Evolutionary conservation across 306 rosid species (phyloP).

Genomic region (Comarum palustre): DNA sequence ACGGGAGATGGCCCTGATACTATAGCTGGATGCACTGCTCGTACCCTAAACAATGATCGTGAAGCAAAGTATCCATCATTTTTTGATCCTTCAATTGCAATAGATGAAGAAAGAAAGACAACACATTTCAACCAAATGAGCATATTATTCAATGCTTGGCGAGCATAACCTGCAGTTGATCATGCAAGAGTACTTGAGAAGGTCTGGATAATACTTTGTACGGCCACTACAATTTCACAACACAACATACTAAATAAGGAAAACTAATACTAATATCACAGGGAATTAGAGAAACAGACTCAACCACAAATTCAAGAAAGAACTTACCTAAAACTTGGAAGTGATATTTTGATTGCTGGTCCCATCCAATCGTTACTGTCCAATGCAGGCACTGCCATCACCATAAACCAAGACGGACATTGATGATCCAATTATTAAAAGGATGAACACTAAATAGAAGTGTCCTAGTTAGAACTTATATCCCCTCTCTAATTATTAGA

Average conservation of each 20-base stretch:
- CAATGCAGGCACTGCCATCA: slow-evolving; percentile 47
- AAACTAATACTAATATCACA: neutral
- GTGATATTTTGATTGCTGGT: slow-evolving; percentile 67
- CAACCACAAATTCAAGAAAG: neutral
- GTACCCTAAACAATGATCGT: slow-evolving; percentile 46
- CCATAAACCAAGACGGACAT: slow-evolving; percentile 23
- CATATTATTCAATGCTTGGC: neutral
- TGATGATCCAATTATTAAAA: neutral
- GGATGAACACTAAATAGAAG: neutral
- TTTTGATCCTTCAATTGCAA: neutral
- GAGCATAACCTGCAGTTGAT: slow-evolving; percentile 64
- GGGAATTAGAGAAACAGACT: neutral
- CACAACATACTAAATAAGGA: neutral
- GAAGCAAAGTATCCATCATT: neutral
- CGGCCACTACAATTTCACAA: slow-evolving; percentile 59
- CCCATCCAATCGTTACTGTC: slow-evolving; percentile 56
- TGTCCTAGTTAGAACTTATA: neutral
- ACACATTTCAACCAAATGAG: neutral
- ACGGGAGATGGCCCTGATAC: slow-evolving; percentile 37
- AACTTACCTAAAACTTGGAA: slow-evolving; percentile 88
- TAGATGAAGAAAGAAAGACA: neutral
- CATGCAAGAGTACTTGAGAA: slow-evolving; percentile 84
- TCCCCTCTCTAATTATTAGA: neutral
- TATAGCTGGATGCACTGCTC: slow-evolving; percentile 56
- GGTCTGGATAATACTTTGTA: slow-evolving; percentile 54